These are phyloP conservation scores for Tuctoria greenei DNA, from an alignment of 176 grass and related monocot species.

Conservation along the genomic window DNA sequence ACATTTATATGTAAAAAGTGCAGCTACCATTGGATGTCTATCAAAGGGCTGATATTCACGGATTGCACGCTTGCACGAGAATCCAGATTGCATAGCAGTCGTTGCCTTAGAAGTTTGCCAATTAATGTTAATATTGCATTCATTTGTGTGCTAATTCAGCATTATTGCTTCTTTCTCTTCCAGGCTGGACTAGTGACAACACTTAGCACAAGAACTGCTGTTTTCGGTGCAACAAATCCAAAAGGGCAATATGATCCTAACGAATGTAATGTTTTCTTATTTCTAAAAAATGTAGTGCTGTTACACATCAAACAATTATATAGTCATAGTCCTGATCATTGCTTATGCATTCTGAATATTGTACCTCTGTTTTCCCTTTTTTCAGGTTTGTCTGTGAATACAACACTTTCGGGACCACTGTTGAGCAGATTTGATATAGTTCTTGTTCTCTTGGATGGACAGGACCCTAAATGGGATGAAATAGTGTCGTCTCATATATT, in stretches of 20 bases:
- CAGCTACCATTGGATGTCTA: too few relatives aligned
- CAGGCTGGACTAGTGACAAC: slow-evolving; percentile 96
- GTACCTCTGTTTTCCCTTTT: slow-evolving; percentile 33
- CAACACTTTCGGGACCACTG: slow-evolving; percentile 89
- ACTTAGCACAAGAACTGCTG: slow-evolving; percentile 81
- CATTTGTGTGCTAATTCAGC: not conserved
- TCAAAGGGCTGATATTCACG: too few relatives aligned
- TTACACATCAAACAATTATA: slow-evolving; percentile 27
- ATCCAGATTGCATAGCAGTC: too few relatives aligned
- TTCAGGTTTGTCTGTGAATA: slow-evolving; percentile 92
- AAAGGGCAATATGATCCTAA: slow-evolving; percentile 86
- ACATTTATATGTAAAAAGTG: too few relatives aligned
- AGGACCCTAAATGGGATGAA: slow-evolving; percentile 57
- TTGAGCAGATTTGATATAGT: slow-evolving; percentile 99
- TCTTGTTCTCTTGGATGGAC: slow-evolving; percentile 82
- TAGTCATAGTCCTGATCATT: not conserved
- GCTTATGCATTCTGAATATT: slow-evolving; percentile 14
- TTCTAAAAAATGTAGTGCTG: slow-evolving; percentile 38
- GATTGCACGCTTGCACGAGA: too few relatives aligned
- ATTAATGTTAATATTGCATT: not conserved
- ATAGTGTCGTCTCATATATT: slow-evolving; percentile 97
- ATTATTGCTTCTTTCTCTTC: slow-evolving; percentile 27
- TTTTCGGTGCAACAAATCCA: slow-evolving; percentile 93
- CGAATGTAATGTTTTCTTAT: slow-evolving; percentile 63
- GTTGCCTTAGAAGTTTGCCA: not conserved